phyloP scores from a whole-genome alignment of 208 protist species.

The Tritrichomonas musculus region DNA sequence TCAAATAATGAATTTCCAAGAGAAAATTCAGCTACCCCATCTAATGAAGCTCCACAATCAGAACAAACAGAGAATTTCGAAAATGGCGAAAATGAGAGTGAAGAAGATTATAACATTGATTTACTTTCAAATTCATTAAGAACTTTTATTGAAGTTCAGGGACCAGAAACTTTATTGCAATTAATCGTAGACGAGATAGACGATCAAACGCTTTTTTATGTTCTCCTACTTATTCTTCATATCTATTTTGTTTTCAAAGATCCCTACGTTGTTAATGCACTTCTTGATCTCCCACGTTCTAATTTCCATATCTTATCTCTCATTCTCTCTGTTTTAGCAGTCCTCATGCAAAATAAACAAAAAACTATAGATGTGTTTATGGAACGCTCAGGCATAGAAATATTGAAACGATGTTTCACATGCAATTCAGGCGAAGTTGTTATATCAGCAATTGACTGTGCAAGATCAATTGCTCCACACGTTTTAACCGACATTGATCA shows the following conservation, averaged over 20 bases:
- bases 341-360: not conserved
- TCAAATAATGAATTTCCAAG: no score
- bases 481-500: not conserved
- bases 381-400: not conserved
- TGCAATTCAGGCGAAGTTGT: not conserved
- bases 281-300: not conserved
- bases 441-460: not conserved
- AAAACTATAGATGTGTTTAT: not conserved
- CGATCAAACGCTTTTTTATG: not conserved
- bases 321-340: not conserved
- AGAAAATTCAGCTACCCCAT: no score
- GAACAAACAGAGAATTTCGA: no score
- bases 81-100: no score
- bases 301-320: not conserved
- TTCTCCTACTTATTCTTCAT: not conserved
- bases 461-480: not conserved
- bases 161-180: not conserved
- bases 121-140: no score
- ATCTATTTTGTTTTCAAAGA: not conserved
- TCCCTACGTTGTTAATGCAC: not conserved
- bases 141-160: not conserved
- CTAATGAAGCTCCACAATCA: no score
- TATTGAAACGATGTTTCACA: not conserved
- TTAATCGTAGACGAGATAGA: not conserved
- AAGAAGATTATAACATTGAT: no score